Evolutionary conservation across 2,329 filamentous ascomycete genomes (phyloP), one percentile per base, ranked within the genome.

Genomic region (Coniosporium tulheliwenetii): DNA sequence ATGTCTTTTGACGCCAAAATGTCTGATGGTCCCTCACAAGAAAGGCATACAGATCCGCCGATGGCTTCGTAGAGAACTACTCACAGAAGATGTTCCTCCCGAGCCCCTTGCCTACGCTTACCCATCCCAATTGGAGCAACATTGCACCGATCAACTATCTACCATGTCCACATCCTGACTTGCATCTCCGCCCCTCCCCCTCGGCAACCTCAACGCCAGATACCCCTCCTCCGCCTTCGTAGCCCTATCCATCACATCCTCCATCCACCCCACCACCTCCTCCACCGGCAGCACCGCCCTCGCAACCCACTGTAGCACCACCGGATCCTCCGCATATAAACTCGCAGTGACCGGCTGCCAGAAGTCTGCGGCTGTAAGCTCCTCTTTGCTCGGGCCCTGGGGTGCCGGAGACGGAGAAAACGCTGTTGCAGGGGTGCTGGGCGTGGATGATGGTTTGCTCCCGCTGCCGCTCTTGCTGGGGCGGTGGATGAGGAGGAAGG

Each of bases 401-500:
- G 51, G 48, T 45, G 19, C 19, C 19, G 19, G 19, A 26, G 19
- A 26, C 19, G 19, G 19, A 7, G 19, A 26, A 7, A 26, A 26
- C 4, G 19, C 19, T 7, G 55, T 33, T 39, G 61, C 60, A 42
- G 57, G 53, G 8, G 51, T 46, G 37, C 57, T 60, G 29, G 58
- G 19, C 7, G 19, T 26, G 7, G 19, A 26, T 4, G 19, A 26
- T 51, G 38, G 14, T 14, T 43, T 77, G 75, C 48, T 43, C n/a
- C 48, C 49, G 30, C 40, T 42, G 35, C 81, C 77, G 1, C 75
- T 72, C n/a, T 65, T 67, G 48, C 76, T 79, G 29, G 78, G 81
- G 55, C 79, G 80, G 38, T 81, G 77, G 5, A 84, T 80, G 44
- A 87, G 76, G 9, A 91, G 64, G 52, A 89, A 91, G 1, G 81